Evolutionary conservation across 225 moss, liverwort and hornwort genomes (phyloP).

Genomic region (Straminergon stramineum): DNA sequence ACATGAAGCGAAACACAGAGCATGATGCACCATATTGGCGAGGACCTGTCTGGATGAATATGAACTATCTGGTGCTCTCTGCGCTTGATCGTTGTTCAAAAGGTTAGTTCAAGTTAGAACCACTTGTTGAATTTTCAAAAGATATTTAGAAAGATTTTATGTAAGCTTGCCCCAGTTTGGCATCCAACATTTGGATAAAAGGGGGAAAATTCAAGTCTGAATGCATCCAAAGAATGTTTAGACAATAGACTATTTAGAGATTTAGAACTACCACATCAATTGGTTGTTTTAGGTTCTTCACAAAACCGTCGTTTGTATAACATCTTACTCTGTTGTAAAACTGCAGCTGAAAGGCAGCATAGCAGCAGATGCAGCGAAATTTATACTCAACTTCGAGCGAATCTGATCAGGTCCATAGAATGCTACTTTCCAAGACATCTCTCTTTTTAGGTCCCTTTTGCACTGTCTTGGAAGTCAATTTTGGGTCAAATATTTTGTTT

Average conservation of each 20-base stretch:
- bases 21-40: slow-evolving; percentile 99
- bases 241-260: background rate
- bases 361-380: slow-evolving; percentile 29
- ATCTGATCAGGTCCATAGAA: slow-evolving; percentile 35
- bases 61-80: slow-evolving; percentile 86
- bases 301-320: background rate
- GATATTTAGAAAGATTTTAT: background rate
- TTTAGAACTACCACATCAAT: background rate
- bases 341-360: slow-evolving; percentile 21
- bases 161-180: background rate
- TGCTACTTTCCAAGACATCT: background rate
- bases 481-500: background rate
- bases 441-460: background rate
- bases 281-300: background rate
- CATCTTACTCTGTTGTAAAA: background rate
- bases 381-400: slow-evolving; percentile 28
- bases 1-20: slow-evolving; percentile 91
- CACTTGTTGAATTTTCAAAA: background rate
- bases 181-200: background rate
- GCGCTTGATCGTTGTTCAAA: slow-evolving; percentile 67
- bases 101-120: slow-evolving; percentile 14
- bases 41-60: slow-evolving; percentile 95
- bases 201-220: background rate
- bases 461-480: background rate
- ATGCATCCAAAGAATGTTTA: background rate